Evolutionary conservation across 2,329 filamentous ascomycete species (phyloP).

Genomic region (Botryotinia narcissicola): DNA sequence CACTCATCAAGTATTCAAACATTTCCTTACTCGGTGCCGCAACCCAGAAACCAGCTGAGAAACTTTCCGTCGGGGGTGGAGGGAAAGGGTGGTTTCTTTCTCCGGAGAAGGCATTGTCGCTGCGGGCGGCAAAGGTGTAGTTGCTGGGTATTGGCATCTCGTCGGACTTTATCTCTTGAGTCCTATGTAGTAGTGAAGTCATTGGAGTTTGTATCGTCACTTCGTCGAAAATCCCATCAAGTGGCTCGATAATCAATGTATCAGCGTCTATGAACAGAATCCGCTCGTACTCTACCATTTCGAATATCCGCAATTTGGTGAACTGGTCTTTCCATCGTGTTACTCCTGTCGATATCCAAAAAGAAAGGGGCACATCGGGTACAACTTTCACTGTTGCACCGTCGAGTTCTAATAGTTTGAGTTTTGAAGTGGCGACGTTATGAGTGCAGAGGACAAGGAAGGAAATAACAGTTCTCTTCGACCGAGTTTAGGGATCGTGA

Average conservation of each 20-base stretch:
- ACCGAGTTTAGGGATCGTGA: conserved; percentile 40
- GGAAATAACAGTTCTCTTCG: conserved; percentile 35
- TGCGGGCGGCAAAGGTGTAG: conserved; percentile 40
- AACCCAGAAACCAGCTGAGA: conserved; percentile 34
- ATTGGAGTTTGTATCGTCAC: conserved; percentile 25
- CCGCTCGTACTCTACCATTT: conserved; percentile 43
- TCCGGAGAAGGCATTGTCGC: conserved; percentile 40
- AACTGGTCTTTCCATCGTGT: conserved; percentile 45
- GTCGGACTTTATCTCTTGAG: conserved; percentile 31
- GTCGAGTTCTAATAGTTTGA: conserved; percentile 1
- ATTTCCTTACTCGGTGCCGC: conserved; percentile 41
- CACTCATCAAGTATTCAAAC: conserved; percentile 41
- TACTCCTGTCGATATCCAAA: conserved; percentile 42
- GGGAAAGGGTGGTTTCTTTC: conserved; percentile 41
- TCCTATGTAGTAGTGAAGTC: conserved; percentile 28
- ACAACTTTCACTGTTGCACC: conserved; percentile 42
- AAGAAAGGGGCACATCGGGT: conserved; percentile 37
- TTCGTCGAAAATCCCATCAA: conserved; percentile 44
- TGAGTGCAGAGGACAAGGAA: conserved; percentile 2
- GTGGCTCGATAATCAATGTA: conserved; percentile 39
- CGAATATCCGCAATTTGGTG: conserved; percentile 44
- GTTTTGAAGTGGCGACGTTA: neutral
- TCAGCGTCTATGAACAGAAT: conserved; percentile 47
- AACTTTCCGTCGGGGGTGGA: conserved; percentile 35
- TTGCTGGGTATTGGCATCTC: conserved; percentile 37